Evolutionary conservation across 352 stramenopile species (phyloP).

Genomic region (Pythium utonaiense): DNA sequence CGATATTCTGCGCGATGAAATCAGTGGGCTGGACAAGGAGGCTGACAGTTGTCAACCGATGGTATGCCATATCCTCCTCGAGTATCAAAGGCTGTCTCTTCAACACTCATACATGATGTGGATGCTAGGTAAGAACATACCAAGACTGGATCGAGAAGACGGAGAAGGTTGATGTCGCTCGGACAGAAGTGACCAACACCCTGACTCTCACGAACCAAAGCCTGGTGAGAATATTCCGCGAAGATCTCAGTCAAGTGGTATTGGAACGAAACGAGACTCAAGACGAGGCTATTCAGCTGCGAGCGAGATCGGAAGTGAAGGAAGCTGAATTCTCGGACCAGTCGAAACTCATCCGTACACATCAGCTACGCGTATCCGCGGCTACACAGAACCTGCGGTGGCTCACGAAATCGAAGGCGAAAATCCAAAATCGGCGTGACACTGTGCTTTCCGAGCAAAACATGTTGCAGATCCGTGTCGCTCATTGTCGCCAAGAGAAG

Average conservation of each 20-base stretch:
- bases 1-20: slow-evolving; percentile 1
- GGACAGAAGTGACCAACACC: neutral
- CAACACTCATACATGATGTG: neutral
- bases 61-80: neutral
- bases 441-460: neutral
- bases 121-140: slow-evolving; percentile 15
- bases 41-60: slow-evolving; percentile 13
- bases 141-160: slow-evolving; percentile 21
- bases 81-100: neutral
- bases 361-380: neutral
- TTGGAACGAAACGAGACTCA: neutral
- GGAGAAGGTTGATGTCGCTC: neutral
- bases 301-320: neutral
- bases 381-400: neutral
- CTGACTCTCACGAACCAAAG: slow-evolving; percentile 1
- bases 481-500: slow-evolving; percentile 5
- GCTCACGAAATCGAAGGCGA: slow-evolving; percentile 2
- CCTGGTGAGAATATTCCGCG: neutral
- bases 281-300: neutral
- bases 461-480: neutral
- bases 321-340: neutral
- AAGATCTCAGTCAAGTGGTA: neutral
- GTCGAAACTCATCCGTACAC: neutral
- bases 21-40: slow-evolving; percentile 11
- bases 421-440: neutral